Percentiles rank a stretch among this genome's conserved stretches.
These are phyloP conservation scores for Schwanniomyces sp. DNA, from an alignment of 805 yeast genomes.

Conservation along the genomic window DNA sequence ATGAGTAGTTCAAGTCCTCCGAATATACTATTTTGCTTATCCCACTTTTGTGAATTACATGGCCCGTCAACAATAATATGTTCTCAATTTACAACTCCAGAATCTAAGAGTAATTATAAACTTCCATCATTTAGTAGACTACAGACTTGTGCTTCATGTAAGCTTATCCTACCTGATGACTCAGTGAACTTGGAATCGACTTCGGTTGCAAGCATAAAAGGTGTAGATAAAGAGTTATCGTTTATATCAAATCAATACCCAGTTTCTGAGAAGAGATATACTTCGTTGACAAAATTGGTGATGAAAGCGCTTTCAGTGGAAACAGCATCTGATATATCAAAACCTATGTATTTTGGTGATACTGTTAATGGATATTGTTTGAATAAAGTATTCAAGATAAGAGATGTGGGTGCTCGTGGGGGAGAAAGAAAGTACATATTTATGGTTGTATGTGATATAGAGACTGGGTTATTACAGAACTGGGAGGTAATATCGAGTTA, in stretches of 20 bases:
- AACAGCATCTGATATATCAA: slow-evolving; percentile 55
- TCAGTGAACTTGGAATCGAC: slow-evolving; percentile 15
- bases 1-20: not conserved
- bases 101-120: slow-evolving; percentile 19
- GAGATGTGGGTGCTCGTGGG: slow-evolving; percentile 69
- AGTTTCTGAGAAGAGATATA: slow-evolving; percentile 44
- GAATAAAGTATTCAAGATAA: slow-evolving; percentile 58
- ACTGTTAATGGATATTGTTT: slow-evolving; percentile 59
- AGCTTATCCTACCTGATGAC: slow-evolving; percentile 48
- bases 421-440: slow-evolving; percentile 68
- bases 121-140: slow-evolving; percentile 42
- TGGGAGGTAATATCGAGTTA: slow-evolving; percentile 53
- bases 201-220: not conserved
- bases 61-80: slow-evolving; percentile 70
- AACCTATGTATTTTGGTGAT: slow-evolving; percentile 67
- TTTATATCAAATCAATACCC: slow-evolving; percentile 66
- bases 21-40: slow-evolving; percentile 52
- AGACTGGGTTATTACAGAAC: slow-evolving; percentile 48
- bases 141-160: slow-evolving; percentile 61
- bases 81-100: slow-evolving; percentile 44
- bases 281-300: slow-evolving; percentile 57
- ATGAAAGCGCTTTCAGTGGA: slow-evolving; percentile 69
- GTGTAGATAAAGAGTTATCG: slow-evolving; percentile 12
- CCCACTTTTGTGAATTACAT: slow-evolving; percentile 78
- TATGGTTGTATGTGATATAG: slow-evolving; percentile 57